A percentile compares a stretch with the other conserved stretches of the same genome.
phyloP scores from a whole-genome alignment of 495 filamentous ascomycete genomes.

The Penicillium cinerascens region DNA sequence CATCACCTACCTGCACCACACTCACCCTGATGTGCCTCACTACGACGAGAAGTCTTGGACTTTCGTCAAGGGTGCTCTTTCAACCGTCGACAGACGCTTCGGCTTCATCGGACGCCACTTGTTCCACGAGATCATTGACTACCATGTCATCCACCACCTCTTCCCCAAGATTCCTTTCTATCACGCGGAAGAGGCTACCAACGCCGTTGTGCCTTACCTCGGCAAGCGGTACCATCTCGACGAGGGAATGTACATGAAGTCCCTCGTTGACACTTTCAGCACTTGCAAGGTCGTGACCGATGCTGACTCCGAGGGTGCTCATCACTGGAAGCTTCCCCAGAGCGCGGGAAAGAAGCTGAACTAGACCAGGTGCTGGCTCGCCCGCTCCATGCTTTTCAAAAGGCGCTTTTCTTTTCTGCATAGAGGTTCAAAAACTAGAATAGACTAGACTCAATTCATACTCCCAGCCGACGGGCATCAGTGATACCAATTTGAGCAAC shows the following conservation, averaged over 20 bases:
- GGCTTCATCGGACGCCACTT: constrained; percentile 84
- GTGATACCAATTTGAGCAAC: not conserved
- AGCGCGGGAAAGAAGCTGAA: constrained; percentile 13
- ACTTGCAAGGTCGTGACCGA: constrained; percentile 18
- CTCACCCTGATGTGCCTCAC: constrained; percentile 81
- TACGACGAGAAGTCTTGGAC: constrained; percentile 75
- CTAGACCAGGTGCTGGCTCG: constrained; percentile 1
- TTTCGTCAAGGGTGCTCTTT: constrained; percentile 79
- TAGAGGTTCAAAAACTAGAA: not conserved
- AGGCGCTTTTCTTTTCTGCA: not conserved
- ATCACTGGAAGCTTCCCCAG: constrained; percentile 16
- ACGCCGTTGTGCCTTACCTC: constrained; percentile 80
- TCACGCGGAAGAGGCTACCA: constrained; percentile 81
- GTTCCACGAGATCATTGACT: constrained; percentile 90
- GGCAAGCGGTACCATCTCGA: constrained; percentile 65
- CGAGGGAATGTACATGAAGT: constrained; percentile 19
- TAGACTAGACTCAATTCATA: not conserved
- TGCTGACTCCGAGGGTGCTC: constrained; percentile 15
- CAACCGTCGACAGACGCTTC: constrained; percentile 85
- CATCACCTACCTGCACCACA: constrained; percentile 90
- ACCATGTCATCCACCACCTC: constrained; percentile 88
- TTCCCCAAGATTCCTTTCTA: constrained; percentile 86
- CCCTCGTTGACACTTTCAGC: constrained; percentile 15
- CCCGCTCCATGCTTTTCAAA: not conserved
- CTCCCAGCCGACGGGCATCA: too few relatives aligned